Percentiles rank a stretch among this genome's conserved stretches.
phyloP scores from a whole-genome alignment of 495 filamentous ascomycete species.

The Glarea lozoyensis region DNA sequence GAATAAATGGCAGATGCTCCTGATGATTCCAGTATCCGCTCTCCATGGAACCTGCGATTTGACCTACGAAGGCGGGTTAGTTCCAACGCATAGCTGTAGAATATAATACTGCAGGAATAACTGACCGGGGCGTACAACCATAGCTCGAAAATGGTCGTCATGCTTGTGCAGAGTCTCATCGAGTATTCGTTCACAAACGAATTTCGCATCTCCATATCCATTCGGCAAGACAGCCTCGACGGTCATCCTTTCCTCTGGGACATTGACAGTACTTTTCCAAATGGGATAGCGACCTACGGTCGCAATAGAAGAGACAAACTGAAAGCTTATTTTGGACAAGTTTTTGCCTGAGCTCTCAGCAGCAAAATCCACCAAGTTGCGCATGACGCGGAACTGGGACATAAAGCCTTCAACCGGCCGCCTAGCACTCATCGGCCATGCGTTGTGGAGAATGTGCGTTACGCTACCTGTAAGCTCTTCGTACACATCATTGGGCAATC shows the following conservation, averaged over 20 bases:
- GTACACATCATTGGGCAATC: slow-evolving; percentile 32
- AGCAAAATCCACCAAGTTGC: slow-evolving; percentile 38
- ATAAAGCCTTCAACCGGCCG: slow-evolving; percentile 36
- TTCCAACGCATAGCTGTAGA: no score
- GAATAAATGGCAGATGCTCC: slow-evolving; percentile 39
- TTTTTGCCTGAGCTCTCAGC: slow-evolving; percentile 20
- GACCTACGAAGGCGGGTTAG: no score
- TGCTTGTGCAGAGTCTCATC: slow-evolving; percentile 36
- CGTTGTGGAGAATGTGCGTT: slow-evolving; percentile 50
- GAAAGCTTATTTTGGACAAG: slow-evolving; percentile 29
- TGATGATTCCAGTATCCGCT: slow-evolving; percentile 44
- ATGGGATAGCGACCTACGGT: slow-evolving; percentile 36
- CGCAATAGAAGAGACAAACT: slow-evolving; percentile 48
- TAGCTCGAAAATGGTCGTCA: slow-evolving; percentile 33
- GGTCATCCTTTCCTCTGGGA: slow-evolving; percentile 27
- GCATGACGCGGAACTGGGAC: slow-evolving; percentile 38
- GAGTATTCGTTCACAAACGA: slow-evolving; percentile 39
- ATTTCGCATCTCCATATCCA: slow-evolving; percentile 45
- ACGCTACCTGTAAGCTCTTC: slow-evolving; percentile 28
- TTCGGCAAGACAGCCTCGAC: slow-evolving; percentile 31
- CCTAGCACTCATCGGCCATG: slow-evolving; percentile 47
- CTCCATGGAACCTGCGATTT: slow-evolving; percentile 38
- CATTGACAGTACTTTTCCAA: slow-evolving; percentile 14
- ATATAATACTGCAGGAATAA: no score
- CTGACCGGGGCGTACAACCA: slow-evolving; percentile 34